Evolutionary conservation across 2,329 filamentous ascomycete genomes (phyloP), one percentile per base, ranked within the genome.

Genomic region (Calonectria montana): DNA sequence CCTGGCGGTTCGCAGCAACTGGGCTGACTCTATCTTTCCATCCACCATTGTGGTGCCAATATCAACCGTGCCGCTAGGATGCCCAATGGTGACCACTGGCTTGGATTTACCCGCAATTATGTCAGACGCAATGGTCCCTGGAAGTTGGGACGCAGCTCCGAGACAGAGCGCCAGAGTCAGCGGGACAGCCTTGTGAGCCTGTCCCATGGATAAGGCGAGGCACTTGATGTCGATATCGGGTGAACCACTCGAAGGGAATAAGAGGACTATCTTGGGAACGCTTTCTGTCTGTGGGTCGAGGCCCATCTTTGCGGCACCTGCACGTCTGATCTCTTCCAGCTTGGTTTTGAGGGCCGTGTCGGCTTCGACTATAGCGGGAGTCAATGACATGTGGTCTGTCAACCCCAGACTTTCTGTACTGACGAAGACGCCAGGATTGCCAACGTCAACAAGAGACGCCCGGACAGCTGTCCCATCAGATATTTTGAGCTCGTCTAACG

Each of bases 371-470:
- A 86, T 84, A 27, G 88, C 84, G 0, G 91, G 91, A 0, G 88
- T 84, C 41, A 92, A 84, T 12, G 85, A 84, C 3, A 86, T 85
- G 21, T 86, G 80, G 2, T 90, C 82, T 4, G 82, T 86, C 1
- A 82, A 35, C n/a, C 80, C 81, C 16, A 93, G 77, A 70, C 91
- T 88, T 2, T 83, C 77, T 0, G 91, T 90, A 9, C 83, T 83
- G 0, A 94, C 83, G 77, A 94, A 94, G 16, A 92, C 86, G 57
- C 88, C 89, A 0, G 92, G 92, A 75, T 93, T 93, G 1, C 88
- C 88, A 1, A 90, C 90, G 73, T 94, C 92, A 1, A 93, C 86
- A 29, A 91, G 89, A 0, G 90, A 92, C 0, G 87, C 89, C 4
- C 79, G 75, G 4, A 90, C 80, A 0, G 84, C 85, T 9, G 68